Base-by-base conservation (phyloP, 192 early-diverging fungal species). In the Geranomyces variabilis region DNA sequence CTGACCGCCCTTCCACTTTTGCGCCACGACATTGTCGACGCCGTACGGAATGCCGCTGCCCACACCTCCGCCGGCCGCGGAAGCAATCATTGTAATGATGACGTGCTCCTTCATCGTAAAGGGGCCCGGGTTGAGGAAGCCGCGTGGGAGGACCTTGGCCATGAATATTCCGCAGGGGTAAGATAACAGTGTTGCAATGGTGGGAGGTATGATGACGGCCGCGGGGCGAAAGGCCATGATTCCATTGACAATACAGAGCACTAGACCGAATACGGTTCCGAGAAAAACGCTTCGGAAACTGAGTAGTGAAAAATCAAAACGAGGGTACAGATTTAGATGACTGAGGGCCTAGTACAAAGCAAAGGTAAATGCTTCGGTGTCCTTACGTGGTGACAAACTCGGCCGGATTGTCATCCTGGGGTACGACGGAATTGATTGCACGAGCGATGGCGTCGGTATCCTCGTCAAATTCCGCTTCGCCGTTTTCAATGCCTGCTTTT, bases 21-120 rank as follows among this genome's bases (percentile, higher is more conserved):
- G 67, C 14, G 49, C 26, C 10, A 69, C 55, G 21, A 58, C 29
- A 34, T 53, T 69, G 67, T 69, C 67, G n/a, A 69, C 30, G 53
- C 65, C 65, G 48, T 66, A 66, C 6, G 65, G 65, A 28, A 66
- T 66, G 21, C 65, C 65, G 10, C n/a, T 21, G 33, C 21, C 47
- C 0, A 19, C 31, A 7, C 67, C 49, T 58, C n/a, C n/a, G n/a
- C n/a, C 49, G 49, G 67, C 67, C 0, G 88, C 84, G 51, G 28
- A 31, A 31, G 87, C 89, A 44, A 93, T 89, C 43, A 94, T 83
- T 14, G 89, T 89, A 22, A 95, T 91, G n/a, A 96, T 77, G 7
- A 91, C 93, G 73, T 94, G 93, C 71, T 94, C 94, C 77, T 97
- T 97, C 70, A 94, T 87, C 69, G 81, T 88, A 79, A 95, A 96